Evolutionary conservation across 306 rosid genomes (phyloP).

Genomic region (Inga leiocalycina): DNA sequence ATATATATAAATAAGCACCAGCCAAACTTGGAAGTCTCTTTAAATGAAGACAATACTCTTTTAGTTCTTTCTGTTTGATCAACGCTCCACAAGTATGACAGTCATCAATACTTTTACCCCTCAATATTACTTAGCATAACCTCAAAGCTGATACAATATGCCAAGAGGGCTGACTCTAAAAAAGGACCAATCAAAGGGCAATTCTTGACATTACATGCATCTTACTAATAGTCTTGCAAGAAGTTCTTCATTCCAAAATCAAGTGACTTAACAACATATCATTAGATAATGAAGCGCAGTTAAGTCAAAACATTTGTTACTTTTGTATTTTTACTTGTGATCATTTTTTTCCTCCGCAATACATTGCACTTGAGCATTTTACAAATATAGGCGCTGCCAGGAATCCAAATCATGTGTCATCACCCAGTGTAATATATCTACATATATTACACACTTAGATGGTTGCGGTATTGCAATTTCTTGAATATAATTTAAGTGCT

Average conservation of each 20-base stretch:
- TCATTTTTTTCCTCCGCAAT: not conserved
- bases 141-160: conserved; percentile 13
- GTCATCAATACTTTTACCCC: not conserved
- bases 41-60: conserved; percentile 6
- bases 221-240: not conserved
- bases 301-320: not conserved
- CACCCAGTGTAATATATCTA: not conserved
- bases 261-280: not conserved
- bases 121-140: conserved; percentile 4
- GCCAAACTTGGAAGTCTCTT: conserved; percentile 6
- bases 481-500: not conserved
- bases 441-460: not conserved
- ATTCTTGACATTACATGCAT: not conserved
- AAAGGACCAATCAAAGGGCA: not conserved
- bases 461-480: not conserved
- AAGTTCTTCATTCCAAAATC: not conserved
- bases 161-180: not conserved
- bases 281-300: not conserved
- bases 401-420: not conserved
- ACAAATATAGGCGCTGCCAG: not conserved
- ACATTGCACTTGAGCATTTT: not conserved
- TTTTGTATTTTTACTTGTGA: not conserved
- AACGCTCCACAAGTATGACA: not conserved
- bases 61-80: not conserved
- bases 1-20: not conserved